These are phyloP conservation scores for Lactarius psammicola DNA, from an alignment of 768 basidiomycete species.

Conservation along the genomic window DNA sequence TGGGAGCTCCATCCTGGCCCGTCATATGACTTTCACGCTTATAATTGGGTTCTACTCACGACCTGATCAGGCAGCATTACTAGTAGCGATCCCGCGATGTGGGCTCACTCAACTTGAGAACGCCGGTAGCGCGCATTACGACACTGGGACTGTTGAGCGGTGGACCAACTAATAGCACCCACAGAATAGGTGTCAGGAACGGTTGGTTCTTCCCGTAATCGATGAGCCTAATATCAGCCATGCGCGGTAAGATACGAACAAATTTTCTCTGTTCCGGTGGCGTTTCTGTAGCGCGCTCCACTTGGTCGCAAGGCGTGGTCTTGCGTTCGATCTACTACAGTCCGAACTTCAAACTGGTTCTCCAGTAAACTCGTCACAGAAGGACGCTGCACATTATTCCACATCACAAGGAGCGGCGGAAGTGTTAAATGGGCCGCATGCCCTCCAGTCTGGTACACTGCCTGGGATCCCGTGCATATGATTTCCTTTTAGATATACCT, in stretches of 20 bases:
- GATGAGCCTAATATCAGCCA: constrained; percentile 10
- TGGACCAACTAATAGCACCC: constrained; percentile 6
- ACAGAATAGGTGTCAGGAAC: constrained; percentile 6
- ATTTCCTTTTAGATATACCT: neutral
- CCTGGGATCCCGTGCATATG: neutral
- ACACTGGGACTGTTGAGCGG: neutral
- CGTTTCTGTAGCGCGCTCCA: constrained; percentile 4
- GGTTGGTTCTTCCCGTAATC: constrained; percentile 7
- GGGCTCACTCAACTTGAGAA: neutral
- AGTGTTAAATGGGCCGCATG: neutral
- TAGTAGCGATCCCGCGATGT: neutral
- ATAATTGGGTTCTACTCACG: neutral
- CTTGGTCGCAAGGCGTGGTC: neutral
- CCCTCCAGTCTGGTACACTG: neutral
- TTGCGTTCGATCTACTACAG: neutral
- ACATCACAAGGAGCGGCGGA: no score
- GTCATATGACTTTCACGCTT: constrained; percentile 4
- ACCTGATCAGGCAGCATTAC: neutral
- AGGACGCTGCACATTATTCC: no score
- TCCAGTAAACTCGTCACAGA: neutral
- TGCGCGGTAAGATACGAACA: neutral
- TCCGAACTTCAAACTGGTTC: constrained; percentile 18
- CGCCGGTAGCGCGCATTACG: constrained; percentile 10
- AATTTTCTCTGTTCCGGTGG: constrained; percentile 10
- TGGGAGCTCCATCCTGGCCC: constrained; percentile 11